Conservation (phyloP, 1,284 basidiomycete genomes). For the Malassezia caprae region DNA sequence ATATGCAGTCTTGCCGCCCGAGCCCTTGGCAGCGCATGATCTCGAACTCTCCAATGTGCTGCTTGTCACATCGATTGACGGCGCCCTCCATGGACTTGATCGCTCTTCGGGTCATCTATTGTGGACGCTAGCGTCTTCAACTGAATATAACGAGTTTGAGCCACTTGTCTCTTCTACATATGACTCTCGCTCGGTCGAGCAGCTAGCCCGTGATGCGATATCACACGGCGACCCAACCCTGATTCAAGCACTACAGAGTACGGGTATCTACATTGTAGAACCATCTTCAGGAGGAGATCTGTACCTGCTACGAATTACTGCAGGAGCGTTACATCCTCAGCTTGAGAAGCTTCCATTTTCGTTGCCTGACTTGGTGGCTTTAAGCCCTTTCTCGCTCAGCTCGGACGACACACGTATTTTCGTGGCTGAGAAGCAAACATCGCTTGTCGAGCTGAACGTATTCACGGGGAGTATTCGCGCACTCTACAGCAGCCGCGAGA, state of each 20-base stretch:
- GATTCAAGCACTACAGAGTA: constrained; percentile 52
- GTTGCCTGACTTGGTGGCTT: constrained; percentile 73
- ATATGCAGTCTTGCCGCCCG: constrained; percentile 9
- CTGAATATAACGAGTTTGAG: constrained; percentile 7
- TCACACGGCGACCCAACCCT: constrained; percentile 11
- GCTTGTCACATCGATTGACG: constrained; percentile 77
- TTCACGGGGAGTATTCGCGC: constrained; percentile 71
- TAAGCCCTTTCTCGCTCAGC: constrained; percentile 70
- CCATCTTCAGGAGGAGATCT: constrained; percentile 73
- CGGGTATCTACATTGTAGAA: constrained; percentile 78
- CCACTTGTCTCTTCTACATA: constrained; percentile 35
- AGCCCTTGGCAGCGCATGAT: constrained; percentile 36
- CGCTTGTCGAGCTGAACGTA: constrained; percentile 66
- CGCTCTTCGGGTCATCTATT: constrained; percentile 58
- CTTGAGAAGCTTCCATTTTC: constrained; percentile 69
- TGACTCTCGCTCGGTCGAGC: constrained; percentile 33
- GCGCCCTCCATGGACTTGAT: constrained; percentile 75
- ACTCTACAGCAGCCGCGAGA: constrained; percentile 54
- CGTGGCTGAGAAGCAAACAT: constrained; percentile 73
- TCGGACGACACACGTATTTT: constrained; percentile 65
- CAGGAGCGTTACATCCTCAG: constrained; percentile 21
- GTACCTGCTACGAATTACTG: constrained; percentile 57
- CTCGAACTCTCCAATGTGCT: constrained; percentile 64
- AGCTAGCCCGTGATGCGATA: constrained; percentile 23
- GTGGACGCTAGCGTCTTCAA: constrained; percentile 22